Base-by-base conservation (phyloP, 306 rosid genomes). In the Casuarina glauca region DNA sequence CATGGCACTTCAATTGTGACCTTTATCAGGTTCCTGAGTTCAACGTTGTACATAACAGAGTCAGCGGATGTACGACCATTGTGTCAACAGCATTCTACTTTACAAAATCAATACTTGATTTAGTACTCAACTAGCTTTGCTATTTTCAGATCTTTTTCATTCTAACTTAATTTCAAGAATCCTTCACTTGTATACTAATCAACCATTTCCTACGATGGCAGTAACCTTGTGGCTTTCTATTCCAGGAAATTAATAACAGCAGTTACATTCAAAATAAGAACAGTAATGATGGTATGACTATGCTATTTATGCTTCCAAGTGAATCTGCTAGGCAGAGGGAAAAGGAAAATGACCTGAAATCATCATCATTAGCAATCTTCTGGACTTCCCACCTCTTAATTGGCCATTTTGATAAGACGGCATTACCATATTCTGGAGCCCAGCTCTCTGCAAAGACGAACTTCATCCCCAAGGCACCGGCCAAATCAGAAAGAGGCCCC, bases 371-470 rank as follows among this genome's bases (percentile, higher is more conserved):
- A 60, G 96, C 93, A 78, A 93, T 93, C 83, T 93, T 93, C 79
- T 90, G 93, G 84, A 89, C 87, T 75, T 79, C 85, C 96, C 94
- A 93, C 63, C 87, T 90, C 82, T 89, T 90, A 44, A 93, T 90
- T 8, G 96, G 96, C 97, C 97, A 93, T 85, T 89, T 93, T 64
- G 97, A 93, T 5, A 93, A 73, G 75, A 93, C 89, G 32, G 97
- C 97, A 81, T 90, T 93, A 9, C 97, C 97, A 82, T 86, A 93
- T 84, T 93, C 97, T 3, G 96, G 97, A 53, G 97, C 97, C 97
- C 97, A 93, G 84, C 97, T 93, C 79, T 93, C 96, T 74, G 96
- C 96, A 85, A 93, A 93, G 45, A 91, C 97, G 82, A 86, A 93
- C 5, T 85, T 80, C 97, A 93, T 93, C 76, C 94, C 96, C 83